Conservation (phyloP, 768 basidiomycete genomes). For the Hericium coralloides region DNA sequence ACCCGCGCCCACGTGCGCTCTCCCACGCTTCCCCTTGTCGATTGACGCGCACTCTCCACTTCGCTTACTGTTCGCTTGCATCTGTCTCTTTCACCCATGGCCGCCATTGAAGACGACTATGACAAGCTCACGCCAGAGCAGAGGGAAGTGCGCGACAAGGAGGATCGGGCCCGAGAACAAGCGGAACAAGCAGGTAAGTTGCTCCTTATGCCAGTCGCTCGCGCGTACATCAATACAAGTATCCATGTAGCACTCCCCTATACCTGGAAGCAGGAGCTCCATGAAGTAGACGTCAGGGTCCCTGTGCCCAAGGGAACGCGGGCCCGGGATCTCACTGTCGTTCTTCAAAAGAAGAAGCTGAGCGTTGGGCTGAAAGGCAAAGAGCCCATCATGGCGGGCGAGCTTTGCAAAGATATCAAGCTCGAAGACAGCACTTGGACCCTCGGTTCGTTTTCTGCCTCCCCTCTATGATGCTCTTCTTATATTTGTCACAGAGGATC, state of each 20-base stretch:
- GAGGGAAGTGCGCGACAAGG: constrained; percentile 62
- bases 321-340: constrained; percentile 62
- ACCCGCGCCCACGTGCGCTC: constrained; percentile 1
- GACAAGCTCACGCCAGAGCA: constrained; percentile 74
- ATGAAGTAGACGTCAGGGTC: constrained; percentile 75
- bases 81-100: constrained; percentile 1
- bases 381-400: constrained; percentile 81
- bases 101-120: constrained; percentile 37
- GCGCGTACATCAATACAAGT: too few relatives aligned
- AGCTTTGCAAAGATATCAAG: constrained; percentile 89
- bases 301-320: constrained; percentile 86
- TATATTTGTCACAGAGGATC: constrained; percentile 52
- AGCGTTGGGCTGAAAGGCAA: constrained; percentile 79
- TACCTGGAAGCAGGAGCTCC: constrained; percentile 83
- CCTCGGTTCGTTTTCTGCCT: constrained; percentile 35
- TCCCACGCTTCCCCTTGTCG: not conserved
- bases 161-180: constrained; percentile 57
- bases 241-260: constrained; percentile 69
- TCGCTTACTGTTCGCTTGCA: not conserved
- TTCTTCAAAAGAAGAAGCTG: constrained; percentile 75
- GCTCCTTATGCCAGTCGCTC: constrained; percentile 1
- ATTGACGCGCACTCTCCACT: not conserved
- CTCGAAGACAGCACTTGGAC: constrained; percentile 98
- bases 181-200: constrained; percentile 78
- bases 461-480: not conserved